These are phyloP conservation scores for Calycina herbarum DNA, from an alignment of 2,329 filamentous ascomycete species.

Conservation along the genomic window DNA sequence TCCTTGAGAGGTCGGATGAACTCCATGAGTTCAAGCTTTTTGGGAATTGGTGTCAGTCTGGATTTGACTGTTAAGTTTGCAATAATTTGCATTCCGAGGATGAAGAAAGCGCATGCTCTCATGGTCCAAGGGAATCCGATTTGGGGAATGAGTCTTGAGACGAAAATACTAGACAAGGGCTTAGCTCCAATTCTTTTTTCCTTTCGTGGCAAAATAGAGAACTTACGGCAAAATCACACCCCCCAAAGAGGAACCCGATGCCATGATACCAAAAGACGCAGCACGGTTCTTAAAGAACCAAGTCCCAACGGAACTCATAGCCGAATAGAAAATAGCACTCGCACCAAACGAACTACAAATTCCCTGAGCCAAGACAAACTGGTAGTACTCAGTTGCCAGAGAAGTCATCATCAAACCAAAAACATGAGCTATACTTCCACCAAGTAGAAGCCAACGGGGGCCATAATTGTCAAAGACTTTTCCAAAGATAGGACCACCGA, in stretches of 20 bases:
- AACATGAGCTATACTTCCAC: constrained; percentile 55
- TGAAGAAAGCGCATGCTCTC: constrained; percentile 55
- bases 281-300: constrained; percentile 52
- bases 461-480: constrained; percentile 62
- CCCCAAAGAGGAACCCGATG: constrained; percentile 50
- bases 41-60: constrained; percentile 45
- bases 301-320: constrained; percentile 44
- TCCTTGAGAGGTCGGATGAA: constrained; percentile 43
- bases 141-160: constrained; percentile 51
- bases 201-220: neutral
- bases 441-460: constrained; percentile 53
- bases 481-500: constrained; percentile 61
- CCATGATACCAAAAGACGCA: constrained; percentile 49
- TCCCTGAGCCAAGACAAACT: constrained; percentile 51
- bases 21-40: constrained; percentile 37
- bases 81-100: constrained; percentile 53
- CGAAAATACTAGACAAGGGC: constrained; percentile 48
- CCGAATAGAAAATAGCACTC: constrained; percentile 47
- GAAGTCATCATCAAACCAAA: constrained; percentile 63
- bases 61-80: constrained; percentile 54
- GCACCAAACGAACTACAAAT: constrained; percentile 47
- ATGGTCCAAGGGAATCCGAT: constrained; percentile 60
- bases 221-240: constrained; percentile 55
- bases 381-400: constrained; percentile 55
- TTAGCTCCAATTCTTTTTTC: neutral